Base-by-base conservation (phyloP, 176 grass and related monocot genomes). In the Musa itinerans region DNA sequence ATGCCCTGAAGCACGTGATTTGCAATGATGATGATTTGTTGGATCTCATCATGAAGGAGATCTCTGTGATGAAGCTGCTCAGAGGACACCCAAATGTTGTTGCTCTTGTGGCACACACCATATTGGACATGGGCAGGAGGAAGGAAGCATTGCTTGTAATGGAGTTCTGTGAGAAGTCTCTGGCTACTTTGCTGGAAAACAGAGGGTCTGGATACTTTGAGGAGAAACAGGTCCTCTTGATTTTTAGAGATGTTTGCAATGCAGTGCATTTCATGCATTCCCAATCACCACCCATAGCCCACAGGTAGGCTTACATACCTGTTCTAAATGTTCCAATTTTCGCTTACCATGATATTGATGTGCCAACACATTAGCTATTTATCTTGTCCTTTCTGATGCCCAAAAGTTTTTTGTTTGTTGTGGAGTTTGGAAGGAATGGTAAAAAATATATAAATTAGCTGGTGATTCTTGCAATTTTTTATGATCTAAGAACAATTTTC, bases 51-150 rank as follows among this genome's bases (percentile, higher is more conserved):
- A 68, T 16, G n/a, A 99, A 87, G 86, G 95, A 99, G 82, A 87
- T 94, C 14, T 83, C 53, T 0, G 86, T 89, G 50, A 91, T 94
- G 95, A 82, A 57, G 61, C 76, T 86, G 0, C 90, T 94, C 53
- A 93, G 87, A 78, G 90, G 94, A 14, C 88, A 98, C 64, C 90
- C 90, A 0, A 98, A 98, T 54, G 88, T 98, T 48, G 94, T 98
- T 29, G 53, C 74, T 1, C 86, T 98, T 0, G 73, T 89, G 0
- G 86, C 82, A 0, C 90, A 93, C 7, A 5, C 88, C 0, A 66
- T 93, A 54, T 55, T 89, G 53, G 94, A 93, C 68, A 84, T 76
- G 82, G 90, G 86, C 0, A 74, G 78, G 21, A 75, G 20, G 1
- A 93, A 79, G 80, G 94, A 93, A 59, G 94, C 86, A 0, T 53